A percentile compares a stretch with the other conserved stretches of the same genome.
Evolutionary conservation across 2,329 filamentous ascomycete species (phyloP).

Genomic region (Xylariomycetidae sp.): DNA sequence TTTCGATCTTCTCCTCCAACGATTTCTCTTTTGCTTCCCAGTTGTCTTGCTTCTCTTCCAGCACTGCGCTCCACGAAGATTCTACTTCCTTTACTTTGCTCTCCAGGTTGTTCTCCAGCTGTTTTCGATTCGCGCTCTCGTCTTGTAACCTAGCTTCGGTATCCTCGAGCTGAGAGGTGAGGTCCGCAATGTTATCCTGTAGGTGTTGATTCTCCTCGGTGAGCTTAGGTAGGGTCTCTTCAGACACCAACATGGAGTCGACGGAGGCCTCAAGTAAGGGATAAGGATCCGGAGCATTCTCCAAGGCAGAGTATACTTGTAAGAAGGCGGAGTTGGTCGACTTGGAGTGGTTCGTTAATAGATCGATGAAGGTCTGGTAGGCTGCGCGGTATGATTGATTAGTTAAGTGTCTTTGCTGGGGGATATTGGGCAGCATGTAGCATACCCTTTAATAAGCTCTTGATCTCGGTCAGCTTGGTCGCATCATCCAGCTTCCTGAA

Average conservation of each 20-base stretch:
- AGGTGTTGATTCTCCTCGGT: slow-evolving; percentile 84
- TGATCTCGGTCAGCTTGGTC: slow-evolving; percentile 82
- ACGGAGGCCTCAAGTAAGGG: slow-evolving; percentile 94
- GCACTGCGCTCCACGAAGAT: slow-evolving; percentile 79
- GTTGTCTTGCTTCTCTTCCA: slow-evolving; percentile 92
- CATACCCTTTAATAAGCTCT: slow-evolving; percentile 80
- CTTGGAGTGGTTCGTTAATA: slow-evolving; percentile 94
- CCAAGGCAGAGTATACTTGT: slow-evolving; percentile 86
- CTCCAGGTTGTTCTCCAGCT: slow-evolving; percentile 74
- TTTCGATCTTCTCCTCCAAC: slow-evolving; percentile 89
- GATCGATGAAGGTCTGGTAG: slow-evolving; percentile 96
- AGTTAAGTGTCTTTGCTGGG: no score
- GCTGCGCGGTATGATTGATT: no score
- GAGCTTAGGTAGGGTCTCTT: slow-evolving; percentile 87
- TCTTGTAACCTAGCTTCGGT: slow-evolving; percentile 75
- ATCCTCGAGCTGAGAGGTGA: slow-evolving; percentile 79
- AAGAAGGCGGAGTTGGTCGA: slow-evolving; percentile 89
- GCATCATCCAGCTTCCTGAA: slow-evolving; percentile 88
- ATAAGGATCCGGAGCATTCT: slow-evolving; percentile 94
- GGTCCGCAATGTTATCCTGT: slow-evolving; percentile 69
- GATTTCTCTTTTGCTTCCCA: slow-evolving; percentile 92
- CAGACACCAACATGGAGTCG: slow-evolving; percentile 85
- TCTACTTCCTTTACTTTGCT: slow-evolving; percentile 84
- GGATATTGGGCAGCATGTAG: no score
- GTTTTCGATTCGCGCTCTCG: slow-evolving; percentile 68